phyloP scores from a whole-genome alignment of 2,329 filamentous ascomycete species.

The Alternaria consortialis region DNA sequence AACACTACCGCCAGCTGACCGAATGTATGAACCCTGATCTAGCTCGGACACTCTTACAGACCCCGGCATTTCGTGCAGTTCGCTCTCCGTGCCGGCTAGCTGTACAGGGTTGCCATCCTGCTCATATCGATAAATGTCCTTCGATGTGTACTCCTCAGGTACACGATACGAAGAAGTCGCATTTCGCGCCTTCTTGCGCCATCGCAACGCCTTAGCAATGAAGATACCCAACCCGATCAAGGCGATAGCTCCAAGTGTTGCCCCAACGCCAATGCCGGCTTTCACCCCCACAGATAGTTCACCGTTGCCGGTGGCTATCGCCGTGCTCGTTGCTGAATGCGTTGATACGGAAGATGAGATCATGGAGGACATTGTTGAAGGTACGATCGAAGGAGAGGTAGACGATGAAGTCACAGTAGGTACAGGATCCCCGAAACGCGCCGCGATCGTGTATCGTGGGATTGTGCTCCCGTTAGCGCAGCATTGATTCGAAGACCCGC shows the following conservation, averaged over 20 bases:
- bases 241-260: conserved; percentile 7
- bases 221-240: conserved; percentile 15
- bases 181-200: conserved; percentile 7
- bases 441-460: conserved; percentile 12
- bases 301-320: not conserved
- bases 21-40: not conserved
- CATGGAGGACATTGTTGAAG: not conserved
- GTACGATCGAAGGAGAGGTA: not conserved
- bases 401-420: not conserved
- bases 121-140: conserved; percentile 6
- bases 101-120: not conserved
- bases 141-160: not conserved
- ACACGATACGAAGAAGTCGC: not conserved
- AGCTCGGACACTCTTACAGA: not conserved
- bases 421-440: conserved; percentile 16
- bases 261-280: conserved; percentile 13
- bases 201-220: conserved; percentile 16
- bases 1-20: not conserved
- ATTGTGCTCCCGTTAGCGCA: not conserved
- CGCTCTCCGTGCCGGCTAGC: conserved; percentile 6
- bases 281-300: not conserved
- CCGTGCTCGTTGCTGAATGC: not conserved
- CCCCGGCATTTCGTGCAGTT: conserved; percentile 8
- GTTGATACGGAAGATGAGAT: not conserved
- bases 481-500: not conserved